These are phyloP conservation scores for Trifolium pratense DNA, from an alignment of 306 rosid species.

Conservation along the genomic window DNA sequence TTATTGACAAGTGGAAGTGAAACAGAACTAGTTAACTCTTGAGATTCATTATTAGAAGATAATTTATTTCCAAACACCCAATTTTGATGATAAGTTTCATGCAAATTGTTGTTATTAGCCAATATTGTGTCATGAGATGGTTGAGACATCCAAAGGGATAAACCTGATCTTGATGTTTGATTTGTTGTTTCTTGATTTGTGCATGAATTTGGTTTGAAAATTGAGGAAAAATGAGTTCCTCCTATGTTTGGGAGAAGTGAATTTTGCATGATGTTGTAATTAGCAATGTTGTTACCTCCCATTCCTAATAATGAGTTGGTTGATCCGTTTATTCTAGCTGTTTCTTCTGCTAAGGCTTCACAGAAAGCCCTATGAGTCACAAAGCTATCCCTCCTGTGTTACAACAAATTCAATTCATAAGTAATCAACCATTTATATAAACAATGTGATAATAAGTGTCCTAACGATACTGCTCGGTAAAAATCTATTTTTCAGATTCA, in stretches of 20 bases:
- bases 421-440: background rate
- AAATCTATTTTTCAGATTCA: too few relatives aligned
- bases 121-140: slow-evolving; percentile 42
- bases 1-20: slow-evolving; percentile 48
- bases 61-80: slow-evolving; percentile 69
- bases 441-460: too few relatives aligned
- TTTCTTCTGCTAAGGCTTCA: slow-evolving; percentile 93
- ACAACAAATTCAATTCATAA: slow-evolving; percentile 28
- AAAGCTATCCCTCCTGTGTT: slow-evolving; percentile 93
- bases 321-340: slow-evolving; percentile 75
- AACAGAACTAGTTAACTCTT: slow-evolving; percentile 49
- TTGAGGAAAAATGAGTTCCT: slow-evolving; percentile 55
- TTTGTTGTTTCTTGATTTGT: slow-evolving; percentile 41
- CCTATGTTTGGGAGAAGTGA: slow-evolving; percentile 52
- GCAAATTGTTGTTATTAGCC: slow-evolving; percentile 38
- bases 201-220: slow-evolving; percentile 65
- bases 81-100: slow-evolving; percentile 55
- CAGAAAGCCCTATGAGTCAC: slow-evolving; percentile 92
- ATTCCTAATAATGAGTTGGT: slow-evolving; percentile 47
- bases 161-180: slow-evolving; percentile 45
- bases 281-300: slow-evolving; percentile 10
- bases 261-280: slow-evolving; percentile 53
- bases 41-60: slow-evolving; percentile 42
- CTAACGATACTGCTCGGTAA: too few relatives aligned
- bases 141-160: slow-evolving; percentile 66